Percentiles rank a stretch among this genome's conserved stretches.
Evolutionary conservation across 306 rosid species (phyloP).

Genomic region (Coriaria nepalensis): DNA sequence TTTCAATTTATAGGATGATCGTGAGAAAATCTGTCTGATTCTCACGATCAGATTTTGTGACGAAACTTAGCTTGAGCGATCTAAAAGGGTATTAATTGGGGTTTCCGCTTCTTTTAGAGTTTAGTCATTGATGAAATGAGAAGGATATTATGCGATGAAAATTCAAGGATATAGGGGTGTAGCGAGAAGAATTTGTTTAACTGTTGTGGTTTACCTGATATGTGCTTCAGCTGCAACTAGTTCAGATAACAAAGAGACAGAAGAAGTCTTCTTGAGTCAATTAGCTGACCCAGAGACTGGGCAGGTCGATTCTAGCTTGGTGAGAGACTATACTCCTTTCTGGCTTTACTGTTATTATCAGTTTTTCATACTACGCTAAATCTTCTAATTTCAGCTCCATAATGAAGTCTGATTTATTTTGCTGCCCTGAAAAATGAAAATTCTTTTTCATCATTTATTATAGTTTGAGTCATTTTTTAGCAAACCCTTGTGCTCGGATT

Average conservation of each 20-base stretch:
- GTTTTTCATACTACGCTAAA: too few species aligned
- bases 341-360: not conserved
- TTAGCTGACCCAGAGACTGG: slow-evolving; percentile 46
- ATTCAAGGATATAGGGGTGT: slow-evolving; percentile 37
- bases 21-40: too few species aligned
- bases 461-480: too few species aligned
- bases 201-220: slow-evolving; percentile 38
- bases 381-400: too few species aligned
- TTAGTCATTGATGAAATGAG: slow-evolving; percentile 35
- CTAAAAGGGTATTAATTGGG: slow-evolving; percentile 2
- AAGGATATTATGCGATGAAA: slow-evolving; percentile 31
- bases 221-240: slow-evolving; percentile 21
- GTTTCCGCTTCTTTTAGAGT: slow-evolving; percentile 9
- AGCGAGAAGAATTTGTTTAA: slow-evolving; percentile 34
- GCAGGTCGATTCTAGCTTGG: slow-evolving; percentile 42
- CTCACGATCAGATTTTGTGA: too few species aligned
- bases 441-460: too few species aligned
- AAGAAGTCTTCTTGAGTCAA: slow-evolving; percentile 32
- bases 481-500: too few species aligned
- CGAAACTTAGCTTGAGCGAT: too few species aligned
- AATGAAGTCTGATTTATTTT: too few species aligned
- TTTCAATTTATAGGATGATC: too few species aligned
- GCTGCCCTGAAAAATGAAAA: too few species aligned
- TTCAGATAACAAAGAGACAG: slow-evolving; percentile 30
- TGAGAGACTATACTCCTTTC: slow-evolving; percentile 22